phyloP scores from a whole-genome alignment of 2,329 filamentous ascomycete species.

The Volutella citrinella region DNA sequence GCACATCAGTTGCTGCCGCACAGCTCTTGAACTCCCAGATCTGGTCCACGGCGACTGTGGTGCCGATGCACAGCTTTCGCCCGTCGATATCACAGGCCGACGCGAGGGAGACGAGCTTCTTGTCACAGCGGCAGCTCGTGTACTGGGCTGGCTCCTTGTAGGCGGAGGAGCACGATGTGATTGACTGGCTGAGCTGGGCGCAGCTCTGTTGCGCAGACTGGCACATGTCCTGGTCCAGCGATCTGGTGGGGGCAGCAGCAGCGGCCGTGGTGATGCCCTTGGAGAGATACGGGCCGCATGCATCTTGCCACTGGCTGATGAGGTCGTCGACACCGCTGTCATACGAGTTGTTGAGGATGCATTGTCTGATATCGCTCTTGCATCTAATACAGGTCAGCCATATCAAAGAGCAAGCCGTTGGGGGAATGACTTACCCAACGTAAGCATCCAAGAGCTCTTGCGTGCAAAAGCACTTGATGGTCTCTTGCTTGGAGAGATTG shows the following conservation, averaged over 20 bases:
- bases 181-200: constrained; percentile 4
- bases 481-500: constrained; percentile 7
- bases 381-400: constrained; percentile 3
- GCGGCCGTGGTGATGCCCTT: constrained; percentile 8
- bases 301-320: constrained; percentile 7
- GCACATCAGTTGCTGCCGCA: constrained; percentile 2
- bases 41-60: neutral
- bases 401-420: too few relatives aligned
- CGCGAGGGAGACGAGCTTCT: constrained; percentile 5
- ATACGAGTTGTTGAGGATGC: constrained; percentile 3
- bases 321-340: constrained; percentile 6
- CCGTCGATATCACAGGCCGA: constrained; percentile 10
- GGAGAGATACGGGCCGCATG: constrained; percentile 7
- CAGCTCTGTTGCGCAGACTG: constrained; percentile 6
- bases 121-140: constrained; percentile 11
- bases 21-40: constrained; percentile 13
- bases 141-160: constrained; percentile 1
- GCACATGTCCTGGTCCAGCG: constrained; percentile 6
- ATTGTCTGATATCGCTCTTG: constrained; percentile 12
- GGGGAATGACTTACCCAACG: constrained; percentile 8
- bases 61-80: neutral
- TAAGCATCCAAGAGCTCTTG: constrained; percentile 11
- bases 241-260: constrained; percentile 3
- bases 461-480: constrained; percentile 13
- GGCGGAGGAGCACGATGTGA: constrained; percentile 5